Percentiles rank a stretch among this genome's conserved stretches.
Evolutionary conservation across 2,329 filamentous ascomycete species (phyloP).

Genomic region (Cylindrodendrum hubeiense): DNA sequence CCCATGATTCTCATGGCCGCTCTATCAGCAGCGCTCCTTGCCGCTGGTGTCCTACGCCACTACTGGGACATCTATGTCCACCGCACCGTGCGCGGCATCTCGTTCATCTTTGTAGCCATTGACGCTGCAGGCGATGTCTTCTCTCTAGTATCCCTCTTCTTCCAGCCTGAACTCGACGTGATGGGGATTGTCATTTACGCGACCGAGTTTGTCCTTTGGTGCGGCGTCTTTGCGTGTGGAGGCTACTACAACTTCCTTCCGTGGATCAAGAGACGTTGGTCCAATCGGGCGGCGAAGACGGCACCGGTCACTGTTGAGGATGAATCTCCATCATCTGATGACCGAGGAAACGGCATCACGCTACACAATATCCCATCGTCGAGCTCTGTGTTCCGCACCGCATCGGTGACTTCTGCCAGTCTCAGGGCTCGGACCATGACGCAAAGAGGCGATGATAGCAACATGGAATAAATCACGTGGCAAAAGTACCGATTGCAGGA

Average conservation of each 20-base stretch:
- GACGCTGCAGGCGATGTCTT: constrained; percentile 78
- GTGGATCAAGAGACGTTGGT: constrained; percentile 50
- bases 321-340: neutral
- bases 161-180: constrained; percentile 68
- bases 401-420: constrained; percentile 22
- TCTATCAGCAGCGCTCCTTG: constrained; percentile 72
- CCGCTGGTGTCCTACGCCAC: constrained; percentile 74
- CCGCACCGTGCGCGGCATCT: constrained; percentile 76
- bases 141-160: constrained; percentile 74
- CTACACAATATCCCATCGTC: constrained; percentile 67
- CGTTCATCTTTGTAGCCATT: constrained; percentile 78
- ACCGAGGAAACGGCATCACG: constrained; percentile 43
- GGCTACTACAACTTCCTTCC: constrained; percentile 74
- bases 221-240: constrained; percentile 74
- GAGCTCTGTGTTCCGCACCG: constrained; percentile 73
- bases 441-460: neutral
- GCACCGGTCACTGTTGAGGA: neutral
- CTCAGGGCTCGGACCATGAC: constrained; percentile 21
- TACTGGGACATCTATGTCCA: constrained; percentile 78
- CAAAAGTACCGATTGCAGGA: neutral
- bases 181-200: constrained; percentile 76
- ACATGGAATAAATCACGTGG: neutral
- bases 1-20: constrained; percentile 76
- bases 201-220: constrained; percentile 74
- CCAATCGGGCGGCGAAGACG: constrained; percentile 3